Base-by-base conservation (phyloP, 2,329 filamentous ascomycete species). In the Apiospora marii region DNA sequence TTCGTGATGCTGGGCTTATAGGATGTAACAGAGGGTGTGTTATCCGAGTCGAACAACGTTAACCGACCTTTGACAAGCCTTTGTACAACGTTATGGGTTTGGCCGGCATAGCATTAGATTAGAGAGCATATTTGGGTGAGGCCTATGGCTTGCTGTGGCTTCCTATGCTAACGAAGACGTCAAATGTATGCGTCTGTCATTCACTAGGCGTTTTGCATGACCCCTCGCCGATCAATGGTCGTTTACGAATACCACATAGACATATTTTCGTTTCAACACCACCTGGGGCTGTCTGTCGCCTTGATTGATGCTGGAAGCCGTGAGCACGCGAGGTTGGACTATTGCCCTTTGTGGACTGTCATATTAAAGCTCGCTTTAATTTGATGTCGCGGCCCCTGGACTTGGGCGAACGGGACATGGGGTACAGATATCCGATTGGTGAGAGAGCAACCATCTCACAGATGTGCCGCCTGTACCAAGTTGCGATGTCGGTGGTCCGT, bases 401-500 rank as follows among this genome's bases (percentile, higher is more conserved):
- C 19, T 37, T 64, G 58, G 58, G 58, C 58, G 30, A 64, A 24
- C 22, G 41, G 58, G 58, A 22, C 8, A 64, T 13, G 34, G 58
- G 58, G 41, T 13, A 41, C 58, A 37, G 22, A 41, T 64, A 64
- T 64, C 34, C 34, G 58, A 14, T n/a, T 64, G 34, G 58, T 41
- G 58, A 41, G 34, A 41, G 30, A 64, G 58, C n/a, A n/a, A 64
- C 22, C 58, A 64, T 64, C 34, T 64, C 58, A 64, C 58, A 64
- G 37, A 41, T 41, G 37, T 61, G 30, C 24, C n/a, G 6, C 30
- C 53, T 37, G 53, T 13, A 41, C 34, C 58, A 10, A 41, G 58
- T 41, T 64, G 58, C 58, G 58, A 64, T 64, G 34, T 64, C 58
- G 58, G 58, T 64, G 58, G 58, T 37, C 58, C 58, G 34, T 41